Percentiles rank a stretch among this genome's conserved stretches.
Conservation (phyloP, 2,329 filamentous ascomycete species). For the Cercospora zeae-maydis region DNA sequence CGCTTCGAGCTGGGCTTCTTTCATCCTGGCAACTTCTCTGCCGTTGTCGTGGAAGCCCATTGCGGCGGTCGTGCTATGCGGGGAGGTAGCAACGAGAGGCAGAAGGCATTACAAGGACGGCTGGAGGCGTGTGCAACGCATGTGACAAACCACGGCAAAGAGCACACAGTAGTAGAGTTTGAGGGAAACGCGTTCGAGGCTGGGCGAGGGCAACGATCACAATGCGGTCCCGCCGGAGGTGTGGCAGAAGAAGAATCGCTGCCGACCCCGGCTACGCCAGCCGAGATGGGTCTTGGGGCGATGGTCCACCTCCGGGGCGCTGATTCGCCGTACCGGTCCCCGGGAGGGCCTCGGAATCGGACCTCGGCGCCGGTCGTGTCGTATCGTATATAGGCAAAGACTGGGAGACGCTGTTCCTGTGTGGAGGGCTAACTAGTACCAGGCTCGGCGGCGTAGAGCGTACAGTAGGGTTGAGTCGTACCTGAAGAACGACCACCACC, state of each 20-base stretch:
- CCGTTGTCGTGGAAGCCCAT: constrained; percentile 20
- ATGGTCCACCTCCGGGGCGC: background rate
- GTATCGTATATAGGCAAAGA: background rate
- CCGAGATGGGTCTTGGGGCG: background rate
- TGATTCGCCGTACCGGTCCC: background rate
- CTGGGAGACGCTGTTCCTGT: constrained; percentile 4
- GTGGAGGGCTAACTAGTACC: background rate
- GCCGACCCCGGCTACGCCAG: background rate
- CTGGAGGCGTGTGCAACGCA: background rate
- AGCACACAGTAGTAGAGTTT: background rate
- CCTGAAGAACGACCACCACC: background rate
- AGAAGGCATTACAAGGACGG: background rate
- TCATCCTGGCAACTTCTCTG: constrained; percentile 17
- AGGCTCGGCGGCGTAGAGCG: background rate
- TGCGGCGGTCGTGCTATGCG: background rate
- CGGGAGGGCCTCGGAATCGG: background rate
- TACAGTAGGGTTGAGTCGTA: background rate
- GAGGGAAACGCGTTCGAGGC: constrained; percentile 3
- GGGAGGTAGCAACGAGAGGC: background rate
- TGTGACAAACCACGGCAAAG: constrained; percentile 1
- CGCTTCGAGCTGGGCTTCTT: constrained; percentile 23
- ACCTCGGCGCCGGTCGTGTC: background rate
- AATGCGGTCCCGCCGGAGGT: background rate
- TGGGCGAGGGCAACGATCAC: constrained; percentile 7
- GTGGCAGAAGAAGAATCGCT: background rate